Base-by-base conservation (phyloP, 2,329 filamentous ascomycete genomes). In the Penicillium griseofulvum region DNA sequence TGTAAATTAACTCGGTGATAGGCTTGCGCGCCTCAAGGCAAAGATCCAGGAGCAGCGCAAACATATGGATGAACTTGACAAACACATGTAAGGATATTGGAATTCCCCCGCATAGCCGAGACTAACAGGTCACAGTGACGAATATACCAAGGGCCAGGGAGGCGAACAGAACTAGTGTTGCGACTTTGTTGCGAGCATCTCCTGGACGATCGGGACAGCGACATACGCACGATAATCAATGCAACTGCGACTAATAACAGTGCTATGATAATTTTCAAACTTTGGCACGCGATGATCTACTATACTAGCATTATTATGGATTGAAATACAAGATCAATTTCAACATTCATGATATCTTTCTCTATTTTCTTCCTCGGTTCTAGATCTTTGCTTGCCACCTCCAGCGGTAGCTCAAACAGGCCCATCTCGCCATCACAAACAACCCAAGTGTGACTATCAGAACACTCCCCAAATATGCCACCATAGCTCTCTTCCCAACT, bases 381-480 rank as follows among this genome's bases (percentile, higher is more conserved):
- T 53, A 74, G 19, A 74, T 67, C 56, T 71, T 73, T 5, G 69
- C 65, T 10, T 54, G 64, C 73, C 73, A 75, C 33, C 66, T 60
- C 73, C 73, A 76, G 22, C 66, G 61, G 62, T 75, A 75, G 9
- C 65, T 65, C 38, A 75, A 46, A 58, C 73, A 76, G 5, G 72
- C 70, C 73, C 72, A 76, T 28, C 73, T 60, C 10, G 72, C 73
- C 56, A 70, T 65, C 8, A 65, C 22, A 24, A 76, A 72, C 26
- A 72, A 59, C 0, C 65, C 56, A 43, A 71, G 55, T 0, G 75
- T 71, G 4, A 78, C 55, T 4, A 75, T 66, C 3, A 80, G 60
- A 8, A 81, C 63, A 5, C 71, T 74, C 9, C 76, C 75, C 45
- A 79, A 72, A 42, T 78, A 78, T 0, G 75, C 76, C 0, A 80